Conservation (phyloP, 345 rosid species). For the Heritiera fomes region DNA sequence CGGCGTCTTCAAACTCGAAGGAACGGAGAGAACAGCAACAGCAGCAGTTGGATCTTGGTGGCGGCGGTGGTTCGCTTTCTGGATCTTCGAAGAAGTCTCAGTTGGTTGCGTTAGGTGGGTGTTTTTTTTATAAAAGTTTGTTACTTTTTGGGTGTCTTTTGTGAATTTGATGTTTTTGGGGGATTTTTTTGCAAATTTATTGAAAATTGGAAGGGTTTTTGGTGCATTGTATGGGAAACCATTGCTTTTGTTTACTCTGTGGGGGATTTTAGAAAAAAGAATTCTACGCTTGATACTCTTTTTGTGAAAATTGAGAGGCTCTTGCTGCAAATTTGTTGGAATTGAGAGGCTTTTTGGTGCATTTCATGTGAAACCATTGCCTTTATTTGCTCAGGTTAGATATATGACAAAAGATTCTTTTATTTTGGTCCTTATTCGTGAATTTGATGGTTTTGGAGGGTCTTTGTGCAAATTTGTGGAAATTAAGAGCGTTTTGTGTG, state of each 20-base stretch:
- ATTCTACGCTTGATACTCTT: neutral
- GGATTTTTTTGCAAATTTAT: neutral
- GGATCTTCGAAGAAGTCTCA: conserved; percentile 38
- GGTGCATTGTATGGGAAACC: conserved; percentile 6
- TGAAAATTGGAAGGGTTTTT: neutral
- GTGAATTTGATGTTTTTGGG: neutral
- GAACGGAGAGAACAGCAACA: conserved; percentile 44
- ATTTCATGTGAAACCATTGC: neutral
- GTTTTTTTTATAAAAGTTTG: neutral
- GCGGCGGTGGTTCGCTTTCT: conserved; percentile 34
- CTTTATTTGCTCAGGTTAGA: neutral
- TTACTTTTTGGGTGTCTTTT: neutral
- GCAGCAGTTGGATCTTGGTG: conserved; percentile 23
- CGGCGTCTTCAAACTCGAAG: conserved; percentile 53
- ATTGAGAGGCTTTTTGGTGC: neutral
- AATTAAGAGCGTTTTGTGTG: neutral
- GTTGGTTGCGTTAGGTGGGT: conserved; percentile 43
- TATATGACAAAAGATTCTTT: neutral
- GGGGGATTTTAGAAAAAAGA: neutral
- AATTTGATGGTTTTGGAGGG: neutral
- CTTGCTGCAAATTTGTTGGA: neutral
- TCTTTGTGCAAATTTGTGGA: neutral
- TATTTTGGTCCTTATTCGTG: neutral
- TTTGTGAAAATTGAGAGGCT: conserved; percentile 1
- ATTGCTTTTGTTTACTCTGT: neutral